Percentiles rank a stretch among this genome's conserved stretches.
Conservation (phyloP, 305 asterid genomes). For the Rubia tinctorum region DNA sequence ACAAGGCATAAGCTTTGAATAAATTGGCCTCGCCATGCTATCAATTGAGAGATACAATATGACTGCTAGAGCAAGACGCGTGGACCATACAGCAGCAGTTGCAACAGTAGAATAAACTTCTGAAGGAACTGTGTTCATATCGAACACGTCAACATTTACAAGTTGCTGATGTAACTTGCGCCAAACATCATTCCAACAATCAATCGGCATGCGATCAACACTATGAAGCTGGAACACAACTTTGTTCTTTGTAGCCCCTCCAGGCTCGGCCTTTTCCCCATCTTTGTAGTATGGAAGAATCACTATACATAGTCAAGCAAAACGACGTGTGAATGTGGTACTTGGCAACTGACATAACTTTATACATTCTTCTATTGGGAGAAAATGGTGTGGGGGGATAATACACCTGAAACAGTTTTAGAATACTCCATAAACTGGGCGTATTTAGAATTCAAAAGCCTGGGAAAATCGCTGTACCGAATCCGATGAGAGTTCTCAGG, state of each 20-base stretch:
- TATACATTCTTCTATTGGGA: no score
- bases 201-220: slow-evolving; percentile 90
- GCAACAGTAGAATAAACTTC: slow-evolving; percentile 84
- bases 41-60: slow-evolving; percentile 84
- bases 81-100: slow-evolving; percentile 93
- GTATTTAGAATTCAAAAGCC: slow-evolving; percentile 77
- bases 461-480: slow-evolving; percentile 80
- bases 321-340: slow-evolving; percentile 17
- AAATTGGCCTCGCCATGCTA: slow-evolving; percentile 79
- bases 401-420: slow-evolving; percentile 78
- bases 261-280: slow-evolving; percentile 38
- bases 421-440: slow-evolving; percentile 94
- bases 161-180: slow-evolving; percentile 92
- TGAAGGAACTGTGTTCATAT: slow-evolving; percentile 63
- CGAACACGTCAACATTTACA: slow-evolving; percentile 81
- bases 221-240: slow-evolving; percentile 77
- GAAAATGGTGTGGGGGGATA: not conserved
- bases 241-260: slow-evolving; percentile 44
- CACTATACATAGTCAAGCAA: slow-evolving; percentile 43
- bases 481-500: slow-evolving; percentile 78
- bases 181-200: slow-evolving; percentile 99
- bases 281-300: slow-evolving; percentile 87
- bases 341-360: not conserved
- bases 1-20: slow-evolving; percentile 79
- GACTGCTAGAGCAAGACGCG: slow-evolving; percentile 93